phyloP scores from a whole-genome alignment of 768 basidiomycete species.

The Tephrocybe sp. region DNA sequence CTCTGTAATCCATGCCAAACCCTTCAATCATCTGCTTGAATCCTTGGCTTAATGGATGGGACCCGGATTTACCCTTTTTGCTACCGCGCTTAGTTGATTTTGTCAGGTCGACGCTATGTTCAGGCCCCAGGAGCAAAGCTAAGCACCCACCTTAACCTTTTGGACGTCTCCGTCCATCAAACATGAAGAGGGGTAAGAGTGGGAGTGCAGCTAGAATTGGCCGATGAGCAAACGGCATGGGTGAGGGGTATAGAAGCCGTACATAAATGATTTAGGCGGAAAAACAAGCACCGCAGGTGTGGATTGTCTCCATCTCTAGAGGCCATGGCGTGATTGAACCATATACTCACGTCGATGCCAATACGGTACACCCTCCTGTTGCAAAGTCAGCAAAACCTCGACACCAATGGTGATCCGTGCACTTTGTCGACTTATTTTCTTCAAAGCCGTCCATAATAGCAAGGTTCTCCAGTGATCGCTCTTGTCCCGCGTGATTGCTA shows the following conservation, averaged over 20 bases:
- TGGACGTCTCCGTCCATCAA: constrained; percentile 71
- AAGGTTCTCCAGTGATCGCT: constrained; percentile 23
- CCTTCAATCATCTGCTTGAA: constrained; percentile 58
- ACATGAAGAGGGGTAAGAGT: constrained; percentile 70
- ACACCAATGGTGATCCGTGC: constrained; percentile 36
- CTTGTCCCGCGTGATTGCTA: constrained; percentile 20
- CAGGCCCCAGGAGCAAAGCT: constrained; percentile 18
- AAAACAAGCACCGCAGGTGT: constrained; percentile 68
- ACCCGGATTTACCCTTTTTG: constrained; percentile 44
- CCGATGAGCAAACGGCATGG: constrained; percentile 12
- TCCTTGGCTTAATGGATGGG: constrained; percentile 38
- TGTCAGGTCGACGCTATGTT: not conserved
- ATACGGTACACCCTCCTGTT: constrained; percentile 53
- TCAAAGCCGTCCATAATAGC: constrained; percentile 26
- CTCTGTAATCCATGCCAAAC: constrained; percentile 51
- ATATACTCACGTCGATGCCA: constrained; percentile 71
- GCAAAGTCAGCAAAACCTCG: constrained; percentile 11
- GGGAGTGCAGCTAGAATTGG: constrained; percentile 35
- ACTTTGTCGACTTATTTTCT: constrained; percentile 51
- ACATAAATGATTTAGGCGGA: constrained; percentile 57
- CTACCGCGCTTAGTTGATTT: constrained; percentile 23
- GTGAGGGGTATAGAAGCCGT: constrained; percentile 25
- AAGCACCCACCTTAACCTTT: constrained; percentile 53
- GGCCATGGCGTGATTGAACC: constrained; percentile 63
- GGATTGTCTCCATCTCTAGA: constrained; percentile 67